Base-by-base conservation (phyloP, 106 monocot genomes). In the Triglochin maritima region DNA sequence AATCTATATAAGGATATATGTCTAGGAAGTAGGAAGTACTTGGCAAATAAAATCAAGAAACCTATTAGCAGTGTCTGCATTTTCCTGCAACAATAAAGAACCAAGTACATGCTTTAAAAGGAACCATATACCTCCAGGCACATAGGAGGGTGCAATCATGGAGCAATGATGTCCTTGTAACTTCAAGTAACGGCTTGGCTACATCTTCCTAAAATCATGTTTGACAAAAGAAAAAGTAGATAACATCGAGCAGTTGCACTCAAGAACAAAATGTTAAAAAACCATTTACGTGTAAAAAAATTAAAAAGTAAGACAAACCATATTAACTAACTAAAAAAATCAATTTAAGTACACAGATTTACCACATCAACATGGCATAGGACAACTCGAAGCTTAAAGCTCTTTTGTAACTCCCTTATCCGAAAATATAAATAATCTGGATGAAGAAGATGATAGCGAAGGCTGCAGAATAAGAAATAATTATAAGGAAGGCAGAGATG, bases 341-440 rank as follows among this genome's bases (percentile, higher is more conserved):
- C 29, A 29, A 29, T 29, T 29, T 29, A 29, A 29, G 29, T 29
- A 29, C 29, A 29, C 29, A 29, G 1, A 13, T 49, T 83, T 83
- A 95, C 95, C 87, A 95, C 85, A 87, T 95, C 95, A 81, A 95
- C 79, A 87, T 95, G 95, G 68, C 90, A 95, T 55, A 95, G 79
- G 68, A 90, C 78, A 59, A 95, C 78, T 66, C 87, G 81, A 69
- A 95, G 94, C 74, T 85, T 95, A 62, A 87, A 95, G 47, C 81
- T 87, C 78, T 87, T 95, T 56, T 87, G 87, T 72, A 95, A 55
- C 71, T 95, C 94, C 73, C 85, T 87, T 90, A 95, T 90, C 54
- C 94, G 82, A 76, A 77, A 95, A 77, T 95, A 95, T 47, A 90
- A 74, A 71, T 95, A 95, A 76, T 95, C 94, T 13, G 90, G 90